These are phyloP conservation scores for Elasticomyces elasticus DNA, from an alignment of 495 filamentous ascomycete species.

Conservation along the genomic window DNA sequence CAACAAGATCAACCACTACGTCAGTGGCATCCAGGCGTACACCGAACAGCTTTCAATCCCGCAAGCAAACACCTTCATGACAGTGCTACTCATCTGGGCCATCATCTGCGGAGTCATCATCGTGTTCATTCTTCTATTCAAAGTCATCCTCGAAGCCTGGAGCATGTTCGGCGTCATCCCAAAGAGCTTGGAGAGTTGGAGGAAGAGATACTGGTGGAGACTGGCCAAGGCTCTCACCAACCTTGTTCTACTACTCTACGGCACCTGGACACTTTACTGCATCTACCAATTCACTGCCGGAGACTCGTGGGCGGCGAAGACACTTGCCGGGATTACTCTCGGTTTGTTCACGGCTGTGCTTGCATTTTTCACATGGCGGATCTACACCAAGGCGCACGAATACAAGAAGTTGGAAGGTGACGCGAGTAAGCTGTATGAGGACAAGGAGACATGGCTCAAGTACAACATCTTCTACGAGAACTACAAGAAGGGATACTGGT, in stretches of 20 bases:
- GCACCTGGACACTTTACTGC: slow-evolving; percentile 91
- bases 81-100: slow-evolving; percentile 76
- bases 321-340: slow-evolving; percentile 74
- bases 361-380: slow-evolving; percentile 69
- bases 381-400: slow-evolving; percentile 63
- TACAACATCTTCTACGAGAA: slow-evolving; percentile 97
- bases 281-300: slow-evolving; percentile 88
- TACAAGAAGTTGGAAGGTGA: slow-evolving; percentile 71
- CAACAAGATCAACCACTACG: slow-evolving; percentile 39
- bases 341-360: slow-evolving; percentile 68
- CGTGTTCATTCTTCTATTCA: slow-evolving; percentile 80
- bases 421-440: slow-evolving; percentile 61
- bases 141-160: slow-evolving; percentile 88
- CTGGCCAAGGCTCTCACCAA: slow-evolving; percentile 81
- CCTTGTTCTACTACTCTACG: slow-evolving; percentile 85
- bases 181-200: slow-evolving; percentile 68
- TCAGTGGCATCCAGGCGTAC: slow-evolving; percentile 64
- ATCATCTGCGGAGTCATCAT: slow-evolving; percentile 77
- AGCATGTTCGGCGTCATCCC: slow-evolving; percentile 83
- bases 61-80: slow-evolving; percentile 91
- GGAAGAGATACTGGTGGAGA: slow-evolving; percentile 90
- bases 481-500: slow-evolving; percentile 90
- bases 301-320: slow-evolving; percentile 91
- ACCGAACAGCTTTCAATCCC: slow-evolving; percentile 73
- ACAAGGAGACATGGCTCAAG: slow-evolving; percentile 85